Conservation (phyloP, 2,329 filamentous ascomycete species). For the Cladosporium sp. region DNA sequence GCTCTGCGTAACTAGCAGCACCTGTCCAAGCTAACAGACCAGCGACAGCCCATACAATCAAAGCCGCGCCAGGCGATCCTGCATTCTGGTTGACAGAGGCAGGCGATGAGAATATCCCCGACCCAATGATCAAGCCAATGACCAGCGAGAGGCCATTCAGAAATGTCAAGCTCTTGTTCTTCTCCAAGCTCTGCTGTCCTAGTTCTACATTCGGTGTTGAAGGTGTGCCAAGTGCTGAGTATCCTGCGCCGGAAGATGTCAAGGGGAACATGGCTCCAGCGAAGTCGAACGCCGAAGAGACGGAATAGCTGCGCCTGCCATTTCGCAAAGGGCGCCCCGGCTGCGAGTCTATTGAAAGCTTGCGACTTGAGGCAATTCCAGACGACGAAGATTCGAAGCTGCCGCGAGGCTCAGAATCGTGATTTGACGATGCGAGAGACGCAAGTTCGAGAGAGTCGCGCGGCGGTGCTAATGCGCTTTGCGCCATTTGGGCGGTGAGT, state of each 20-base stretch:
- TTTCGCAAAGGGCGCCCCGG: slow-evolving; percentile 28
- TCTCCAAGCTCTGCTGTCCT: slow-evolving; percentile 66
- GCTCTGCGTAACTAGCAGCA: slow-evolving; percentile 89
- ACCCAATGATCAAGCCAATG: slow-evolving; percentile 90
- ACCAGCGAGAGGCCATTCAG: slow-evolving; percentile 90
- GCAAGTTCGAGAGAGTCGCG: slow-evolving; percentile 97
- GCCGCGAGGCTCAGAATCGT: slow-evolving; percentile 56
- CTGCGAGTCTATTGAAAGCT: slow-evolving; percentile 70
- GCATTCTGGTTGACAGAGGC: slow-evolving; percentile 90
- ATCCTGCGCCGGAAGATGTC: slow-evolving; percentile 71
- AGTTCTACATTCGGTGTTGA: slow-evolving; percentile 57
- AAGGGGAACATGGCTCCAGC: slow-evolving; percentile 89
- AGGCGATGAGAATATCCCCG: slow-evolving; percentile 92
- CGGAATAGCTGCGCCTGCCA: slow-evolving; percentile 73
- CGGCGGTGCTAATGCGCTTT: slow-evolving; percentile 39
- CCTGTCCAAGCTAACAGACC: slow-evolving; percentile 96
- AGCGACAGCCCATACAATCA: slow-evolving; percentile 89
- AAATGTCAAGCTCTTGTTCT: slow-evolving; percentile 93
- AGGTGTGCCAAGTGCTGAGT: slow-evolving; percentile 81
- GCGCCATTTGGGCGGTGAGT: slow-evolving; percentile 4
- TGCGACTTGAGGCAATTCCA: slow-evolving; percentile 83
- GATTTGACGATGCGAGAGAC: slow-evolving; percentile 84
- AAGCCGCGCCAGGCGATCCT: slow-evolving; percentile 83
- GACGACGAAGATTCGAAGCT: slow-evolving; percentile 73
- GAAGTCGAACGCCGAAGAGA: slow-evolving; percentile 94